phyloP scores from a whole-genome alignment of 176 grass and related monocot species.

The Poa annua region DNA sequence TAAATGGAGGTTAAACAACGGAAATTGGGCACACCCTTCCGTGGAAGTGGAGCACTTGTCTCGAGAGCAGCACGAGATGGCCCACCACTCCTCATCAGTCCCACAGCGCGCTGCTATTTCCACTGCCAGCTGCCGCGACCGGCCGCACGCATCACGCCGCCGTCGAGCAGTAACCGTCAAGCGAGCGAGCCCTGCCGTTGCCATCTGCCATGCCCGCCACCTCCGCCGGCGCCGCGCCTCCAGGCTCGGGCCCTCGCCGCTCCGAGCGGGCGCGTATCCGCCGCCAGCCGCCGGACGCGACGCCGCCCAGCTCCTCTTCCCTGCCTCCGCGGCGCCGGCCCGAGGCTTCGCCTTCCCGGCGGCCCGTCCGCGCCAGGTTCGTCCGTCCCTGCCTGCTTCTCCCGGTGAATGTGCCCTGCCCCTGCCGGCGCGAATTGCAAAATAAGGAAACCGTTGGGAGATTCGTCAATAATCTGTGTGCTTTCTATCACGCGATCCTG shows the following conservation, averaged over 20 bases:
- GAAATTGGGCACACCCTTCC: no score
- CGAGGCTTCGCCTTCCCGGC: not conserved
- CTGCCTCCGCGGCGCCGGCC: not conserved
- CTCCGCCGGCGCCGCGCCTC: not conserved
- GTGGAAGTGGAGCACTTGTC: no score
- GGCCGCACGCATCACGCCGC: not conserved
- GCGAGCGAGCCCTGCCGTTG: not conserved
- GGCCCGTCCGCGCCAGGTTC: slow-evolving; percentile 11
- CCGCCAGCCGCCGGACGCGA: not conserved
- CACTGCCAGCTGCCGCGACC: not conserved
- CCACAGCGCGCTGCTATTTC: not conserved
- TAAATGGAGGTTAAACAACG: no score
- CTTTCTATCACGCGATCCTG: no score
- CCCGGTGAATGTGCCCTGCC: not conserved
- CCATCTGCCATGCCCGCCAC: not conserved
- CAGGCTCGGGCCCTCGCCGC: slow-evolving; percentile 13
- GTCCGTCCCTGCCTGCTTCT: not conserved
- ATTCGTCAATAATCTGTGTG: no score
- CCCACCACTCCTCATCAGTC: not conserved
- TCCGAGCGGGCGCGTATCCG: not conserved
- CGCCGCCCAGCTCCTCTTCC: slow-evolving; percentile 1
- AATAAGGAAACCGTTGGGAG: no score
- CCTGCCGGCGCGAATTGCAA: not conserved
- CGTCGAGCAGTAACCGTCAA: not conserved
- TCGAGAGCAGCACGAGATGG: no score